Conservation (phyloP, 2,329 filamentous ascomycete species). For the Ploettnerulaceae sp. region DNA sequence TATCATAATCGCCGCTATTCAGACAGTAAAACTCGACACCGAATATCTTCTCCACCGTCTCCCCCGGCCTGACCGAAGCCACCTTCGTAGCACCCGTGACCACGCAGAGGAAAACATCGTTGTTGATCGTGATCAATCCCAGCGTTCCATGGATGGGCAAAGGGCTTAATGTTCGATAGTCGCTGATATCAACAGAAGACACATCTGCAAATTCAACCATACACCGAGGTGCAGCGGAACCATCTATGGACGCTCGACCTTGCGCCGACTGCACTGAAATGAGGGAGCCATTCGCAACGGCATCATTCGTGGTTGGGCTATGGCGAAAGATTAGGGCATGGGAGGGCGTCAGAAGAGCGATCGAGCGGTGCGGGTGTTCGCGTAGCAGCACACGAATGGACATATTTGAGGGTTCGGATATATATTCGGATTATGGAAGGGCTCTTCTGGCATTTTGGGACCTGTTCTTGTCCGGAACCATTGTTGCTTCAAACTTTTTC, state of each 20-base stretch:
- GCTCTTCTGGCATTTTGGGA: slow-evolving; percentile 19
- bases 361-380: slow-evolving; percentile 80
- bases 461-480: background rate
- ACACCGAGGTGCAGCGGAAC: slow-evolving; percentile 43
- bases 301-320: slow-evolving; percentile 59
- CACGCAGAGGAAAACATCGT: slow-evolving; percentile 86
- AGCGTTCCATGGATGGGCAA: slow-evolving; percentile 79
- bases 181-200: slow-evolving; percentile 60
- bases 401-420: slow-evolving; percentile 24
- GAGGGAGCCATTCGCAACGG: slow-evolving; percentile 53
- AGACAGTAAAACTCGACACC: slow-evolving; percentile 91
- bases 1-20: slow-evolving; percentile 80
- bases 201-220: slow-evolving; percentile 80
- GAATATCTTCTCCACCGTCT: slow-evolving; percentile 83
- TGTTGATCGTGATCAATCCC: slow-evolving; percentile 76
- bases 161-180: slow-evolving; percentile 71
- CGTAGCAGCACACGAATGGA: slow-evolving; percentile 48
- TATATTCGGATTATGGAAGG: slow-evolving; percentile 3
- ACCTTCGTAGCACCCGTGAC: slow-evolving; percentile 75
- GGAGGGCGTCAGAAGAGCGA: slow-evolving; percentile 74
- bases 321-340: slow-evolving; percentile 83
- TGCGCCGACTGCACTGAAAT: slow-evolving; percentile 47
- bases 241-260: slow-evolving; percentile 35
- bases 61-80: slow-evolving; percentile 77
- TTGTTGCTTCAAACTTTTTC: too few relatives aligned